Conservation (phyloP, 495 filamentous ascomycete genomes). For the Lepidopterella palustris region DNA sequence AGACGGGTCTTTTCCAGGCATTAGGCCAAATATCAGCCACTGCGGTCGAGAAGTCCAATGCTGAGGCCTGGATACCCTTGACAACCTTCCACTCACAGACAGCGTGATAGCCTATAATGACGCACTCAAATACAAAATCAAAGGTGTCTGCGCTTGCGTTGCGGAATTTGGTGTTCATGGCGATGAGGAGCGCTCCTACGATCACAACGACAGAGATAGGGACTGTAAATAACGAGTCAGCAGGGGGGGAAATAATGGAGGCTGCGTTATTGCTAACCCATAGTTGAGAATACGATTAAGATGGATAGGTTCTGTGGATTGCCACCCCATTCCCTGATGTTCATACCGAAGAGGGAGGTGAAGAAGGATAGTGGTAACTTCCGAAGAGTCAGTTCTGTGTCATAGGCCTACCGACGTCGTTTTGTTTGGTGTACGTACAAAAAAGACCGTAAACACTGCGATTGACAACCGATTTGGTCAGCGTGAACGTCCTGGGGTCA, state of each 20-base stretch:
- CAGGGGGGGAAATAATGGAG: not conserved
- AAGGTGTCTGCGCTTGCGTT: not conserved
- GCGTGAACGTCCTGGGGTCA: too few relatives aligned
- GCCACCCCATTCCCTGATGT: not conserved
- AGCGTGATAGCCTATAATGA: too few relatives aligned
- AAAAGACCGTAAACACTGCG: not conserved
- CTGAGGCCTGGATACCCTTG: too few relatives aligned
- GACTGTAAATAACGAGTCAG: not conserved
- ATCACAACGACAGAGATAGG: slow-evolving; percentile 3
- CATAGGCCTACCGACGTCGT: too few relatives aligned
- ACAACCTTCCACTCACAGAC: too few relatives aligned
- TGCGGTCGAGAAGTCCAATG: too few relatives aligned
- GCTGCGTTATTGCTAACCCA: not conserved
- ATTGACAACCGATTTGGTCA: not conserved
- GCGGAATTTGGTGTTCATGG: not conserved
- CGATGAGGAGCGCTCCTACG: slow-evolving; percentile 1
- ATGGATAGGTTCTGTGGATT: not conserved
- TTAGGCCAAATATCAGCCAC: too few relatives aligned
- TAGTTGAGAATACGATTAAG: not conserved
- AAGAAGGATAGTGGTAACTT: not conserved
- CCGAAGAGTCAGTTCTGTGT: too few relatives aligned
- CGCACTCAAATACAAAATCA: not conserved
- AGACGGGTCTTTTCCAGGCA: too few relatives aligned
- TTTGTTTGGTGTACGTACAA: not conserved
- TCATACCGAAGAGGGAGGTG: not conserved